Conservation (phyloP, 2,329 filamentous ascomycete species). For the Colletotrichum sublineola region DNA sequence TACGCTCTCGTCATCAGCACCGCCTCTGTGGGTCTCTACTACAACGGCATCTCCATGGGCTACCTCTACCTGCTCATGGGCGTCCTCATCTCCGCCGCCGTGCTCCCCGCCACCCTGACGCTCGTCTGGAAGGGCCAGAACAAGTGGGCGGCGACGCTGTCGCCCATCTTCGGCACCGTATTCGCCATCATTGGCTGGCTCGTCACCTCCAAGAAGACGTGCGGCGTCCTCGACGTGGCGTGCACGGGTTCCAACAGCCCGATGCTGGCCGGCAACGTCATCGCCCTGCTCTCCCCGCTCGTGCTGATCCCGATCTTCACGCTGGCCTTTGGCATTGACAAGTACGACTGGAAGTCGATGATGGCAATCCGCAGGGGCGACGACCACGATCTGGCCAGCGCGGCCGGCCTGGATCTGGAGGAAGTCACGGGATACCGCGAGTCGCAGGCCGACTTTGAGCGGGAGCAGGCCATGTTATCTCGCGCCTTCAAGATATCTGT, state of each 20-base stretch:
- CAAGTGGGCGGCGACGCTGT: constrained; percentile 75
- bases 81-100: constrained; percentile 87
- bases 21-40: constrained; percentile 81
- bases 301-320: constrained; percentile 84
- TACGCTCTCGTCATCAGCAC: constrained; percentile 84
- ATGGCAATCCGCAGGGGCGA: constrained; percentile 81
- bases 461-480: constrained; percentile 64
- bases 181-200: constrained; percentile 81
- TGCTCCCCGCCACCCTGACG: constrained; percentile 84
- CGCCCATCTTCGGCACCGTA: constrained; percentile 75
- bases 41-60: constrained; percentile 85
- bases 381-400: constrained; percentile 77
- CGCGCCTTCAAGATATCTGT: constrained; percentile 65
- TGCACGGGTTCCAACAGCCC: constrained; percentile 87
- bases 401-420: constrained; percentile 75
- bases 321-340: constrained; percentile 68
- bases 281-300: constrained; percentile 81
- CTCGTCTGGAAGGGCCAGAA: constrained; percentile 87
- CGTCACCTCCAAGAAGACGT: constrained; percentile 78
- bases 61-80: constrained; percentile 94
- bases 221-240: constrained; percentile 75
- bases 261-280: constrained; percentile 90
- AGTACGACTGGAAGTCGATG: constrained; percentile 92
- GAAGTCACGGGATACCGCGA: constrained; percentile 64
- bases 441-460: constrained; percentile 55